Percentiles rank a stretch among this genome's conserved stretches.
Conservation (phyloP, 257 asterid species). For the Coffea eugenioides region DNA sequence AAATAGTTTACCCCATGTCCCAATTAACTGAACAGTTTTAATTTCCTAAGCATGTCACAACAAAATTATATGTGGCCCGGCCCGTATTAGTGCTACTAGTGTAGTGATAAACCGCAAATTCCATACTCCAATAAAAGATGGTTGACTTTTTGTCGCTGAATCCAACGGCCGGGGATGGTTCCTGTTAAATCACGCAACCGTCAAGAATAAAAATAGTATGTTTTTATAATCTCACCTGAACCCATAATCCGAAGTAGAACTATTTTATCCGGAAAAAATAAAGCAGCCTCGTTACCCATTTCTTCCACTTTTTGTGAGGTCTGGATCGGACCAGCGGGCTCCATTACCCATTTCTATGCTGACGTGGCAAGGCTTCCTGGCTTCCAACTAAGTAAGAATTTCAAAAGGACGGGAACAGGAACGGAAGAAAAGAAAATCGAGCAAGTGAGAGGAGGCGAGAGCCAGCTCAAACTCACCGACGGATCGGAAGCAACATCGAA, state of each 20-base stretch:
- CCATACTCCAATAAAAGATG: not conserved
- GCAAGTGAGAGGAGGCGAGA: not conserved
- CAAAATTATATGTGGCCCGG: no score
- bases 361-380: conserved; percentile 5
- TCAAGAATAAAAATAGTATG: no score
- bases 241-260: no score
- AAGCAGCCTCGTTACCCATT: not conserved
- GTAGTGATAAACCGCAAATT: not conserved
- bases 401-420: not conserved
- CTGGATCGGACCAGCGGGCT: not conserved
- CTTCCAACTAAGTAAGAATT: not conserved
- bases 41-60: no score
- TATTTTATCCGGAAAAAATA: not conserved
- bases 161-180: not conserved
- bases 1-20: no score
- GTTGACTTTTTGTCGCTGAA: no score
- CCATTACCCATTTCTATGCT: not conserved
- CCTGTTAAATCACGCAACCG: not conserved
- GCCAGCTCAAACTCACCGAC: conserved; percentile 8
- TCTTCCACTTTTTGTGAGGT: not conserved
- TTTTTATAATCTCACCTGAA: no score
- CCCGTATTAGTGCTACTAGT: no score
- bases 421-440: not conserved
- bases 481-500: not conserved
- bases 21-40: no score